Base-by-base conservation (phyloP, 306 rosid genomes). In the Ammopiptanthus mongolicus region DNA sequence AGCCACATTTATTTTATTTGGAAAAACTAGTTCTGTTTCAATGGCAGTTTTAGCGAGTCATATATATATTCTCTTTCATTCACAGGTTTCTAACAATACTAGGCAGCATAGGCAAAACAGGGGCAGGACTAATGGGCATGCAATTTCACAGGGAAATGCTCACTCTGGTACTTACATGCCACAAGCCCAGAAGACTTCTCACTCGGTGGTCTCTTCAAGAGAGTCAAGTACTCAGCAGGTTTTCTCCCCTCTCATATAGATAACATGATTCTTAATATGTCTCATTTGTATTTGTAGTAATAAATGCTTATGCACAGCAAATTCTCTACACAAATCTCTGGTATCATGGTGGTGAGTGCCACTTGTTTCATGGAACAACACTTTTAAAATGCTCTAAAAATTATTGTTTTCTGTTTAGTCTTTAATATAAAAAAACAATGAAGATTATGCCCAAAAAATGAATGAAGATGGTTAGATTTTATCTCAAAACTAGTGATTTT, bases 181-280 rank as follows among this genome's bases (percentile, higher is more conserved):
- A 63, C 84, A 80, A 74, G 62, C 62, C 71, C 98, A 81, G 28
- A 90, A 80, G 56, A 41, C 69, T 69, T 58, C 77, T 81, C 93
- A 82, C 64, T 68, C 87, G 41, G 34, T 46, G 52, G 33, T 63
- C 62, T 46, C 83, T 64, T 46, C 89, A 64, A 88, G 86, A 75
- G 92, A 90, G 42, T 82, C 86, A 61, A 71, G 25, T 81, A 76
- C 80, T 86, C 93, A 84, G 42, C 97, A 88, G 92, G 97, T 91
- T 77, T 70, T 57, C 18, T 3, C n/a, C 10, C 29, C 50, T 15
- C 67, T 71, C 64, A 23, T 69, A 0, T 44, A 51, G 25, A 46
- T 63, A 72, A 18, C 52, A 23, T 56, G 74, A 56, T 47, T 74
- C 11, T 66, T 60, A 72, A 31, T 14, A 61, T 72, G 68, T 68